A percentile compares a stretch with the other conserved stretches of the same genome.
These are phyloP conservation scores for Botryotinia calthae DNA, from an alignment of 2,329 filamentous ascomycete genomes.

Conservation along the genomic window DNA sequence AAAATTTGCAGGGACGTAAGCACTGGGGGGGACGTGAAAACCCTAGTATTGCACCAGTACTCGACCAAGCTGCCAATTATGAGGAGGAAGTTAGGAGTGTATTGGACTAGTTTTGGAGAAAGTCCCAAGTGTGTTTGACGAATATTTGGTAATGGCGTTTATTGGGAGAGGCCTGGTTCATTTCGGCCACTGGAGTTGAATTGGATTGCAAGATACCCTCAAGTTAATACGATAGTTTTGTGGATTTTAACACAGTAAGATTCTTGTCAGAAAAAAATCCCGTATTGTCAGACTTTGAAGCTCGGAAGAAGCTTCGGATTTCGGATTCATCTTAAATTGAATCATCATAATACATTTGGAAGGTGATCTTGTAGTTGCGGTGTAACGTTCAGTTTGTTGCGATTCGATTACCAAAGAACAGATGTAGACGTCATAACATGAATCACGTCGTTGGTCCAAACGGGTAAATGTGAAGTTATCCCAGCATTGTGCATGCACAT, in stretches of 20 bases:
- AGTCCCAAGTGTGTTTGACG: background rate
- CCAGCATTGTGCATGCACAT: conserved; percentile 1
- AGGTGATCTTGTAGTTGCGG: background rate
- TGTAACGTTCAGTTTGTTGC: background rate
- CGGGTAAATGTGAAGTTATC: background rate
- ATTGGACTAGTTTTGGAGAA: conserved; percentile 26
- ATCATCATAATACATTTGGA: background rate
- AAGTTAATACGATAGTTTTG: background rate
- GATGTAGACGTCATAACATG: background rate
- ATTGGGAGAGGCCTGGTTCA: background rate
- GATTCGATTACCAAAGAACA: background rate
- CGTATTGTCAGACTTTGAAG: background rate
- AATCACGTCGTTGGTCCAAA: background rate
- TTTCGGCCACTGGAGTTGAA: conserved; percentile 8
- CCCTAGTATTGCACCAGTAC: conserved; percentile 27
- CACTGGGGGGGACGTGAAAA: conserved; percentile 27
- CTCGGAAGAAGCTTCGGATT: background rate
- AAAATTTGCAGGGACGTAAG: conserved; percentile 17
- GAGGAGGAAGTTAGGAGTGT: conserved; percentile 29
- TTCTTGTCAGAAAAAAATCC: background rate
- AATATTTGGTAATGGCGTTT: background rate
- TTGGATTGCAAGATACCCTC: conserved; percentile 5
- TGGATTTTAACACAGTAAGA: background rate
- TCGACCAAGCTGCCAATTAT: conserved; percentile 33
- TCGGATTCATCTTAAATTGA: background rate